Evolutionary conservation across 208 protist genomes (phyloP).

Genomic region (Ichthyophonus hoferi): DNA sequence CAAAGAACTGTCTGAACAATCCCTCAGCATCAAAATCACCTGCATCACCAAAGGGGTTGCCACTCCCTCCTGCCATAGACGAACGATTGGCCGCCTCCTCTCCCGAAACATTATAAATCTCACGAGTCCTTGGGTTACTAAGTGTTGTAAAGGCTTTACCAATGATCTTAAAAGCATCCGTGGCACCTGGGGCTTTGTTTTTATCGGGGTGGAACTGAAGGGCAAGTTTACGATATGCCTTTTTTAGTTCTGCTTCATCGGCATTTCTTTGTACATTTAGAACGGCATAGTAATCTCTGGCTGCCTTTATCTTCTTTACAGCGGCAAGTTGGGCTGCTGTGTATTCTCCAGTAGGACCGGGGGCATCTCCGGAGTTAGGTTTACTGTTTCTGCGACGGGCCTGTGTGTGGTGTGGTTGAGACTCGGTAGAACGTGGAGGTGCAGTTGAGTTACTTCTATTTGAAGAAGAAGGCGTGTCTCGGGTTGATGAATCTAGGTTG

Average conservation of each 20-base stretch:
- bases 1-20: background rate
- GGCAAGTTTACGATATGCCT: constrained; percentile 60
- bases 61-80: background rate
- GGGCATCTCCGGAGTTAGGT: no score
- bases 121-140: background rate
- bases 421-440: no score
- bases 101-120: background rate
- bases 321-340: background rate
- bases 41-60: background rate
- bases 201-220: constrained; percentile 67
- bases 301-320: background rate
- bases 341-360: constrained; percentile 3
- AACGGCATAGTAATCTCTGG: constrained; percentile 55
- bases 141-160: background rate
- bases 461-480: background rate
- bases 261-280: constrained; percentile 50
- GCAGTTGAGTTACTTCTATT: no score
- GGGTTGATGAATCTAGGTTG: no score
- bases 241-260: constrained; percentile 56
- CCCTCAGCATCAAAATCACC: background rate
- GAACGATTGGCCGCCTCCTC: background rate
- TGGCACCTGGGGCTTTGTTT: constrained; percentile 41
- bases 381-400: background rate
- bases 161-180: constrained; percentile 45
- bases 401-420: background rate